A percentile compares a stretch with the other conserved stretches of the same genome.
Conservation (phyloP, 176 grass and related monocot genomes). For the Eleusine coracana region DNA sequence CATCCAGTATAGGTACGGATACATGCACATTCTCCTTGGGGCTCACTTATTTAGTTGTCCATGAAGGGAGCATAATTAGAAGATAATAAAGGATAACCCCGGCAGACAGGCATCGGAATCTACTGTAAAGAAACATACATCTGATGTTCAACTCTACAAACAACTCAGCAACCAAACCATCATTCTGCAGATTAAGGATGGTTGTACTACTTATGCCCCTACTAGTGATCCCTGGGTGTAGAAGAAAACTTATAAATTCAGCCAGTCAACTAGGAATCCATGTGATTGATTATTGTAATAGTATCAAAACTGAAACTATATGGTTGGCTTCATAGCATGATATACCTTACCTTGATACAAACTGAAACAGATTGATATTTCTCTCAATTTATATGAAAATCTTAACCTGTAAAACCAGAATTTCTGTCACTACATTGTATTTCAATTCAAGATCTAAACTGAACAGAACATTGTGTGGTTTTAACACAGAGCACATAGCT, state of each 20-base stretch:
- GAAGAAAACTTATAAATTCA: conserved; percentile 15
- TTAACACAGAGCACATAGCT: neutral
- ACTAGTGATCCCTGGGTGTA: neutral
- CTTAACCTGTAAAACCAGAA: conserved; percentile 43
- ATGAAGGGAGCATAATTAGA: conserved; percentile 26
- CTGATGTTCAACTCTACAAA: conserved; percentile 29
- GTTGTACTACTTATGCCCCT: neutral
- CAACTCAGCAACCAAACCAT: conserved; percentile 21
- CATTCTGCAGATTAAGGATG: conserved; percentile 30
- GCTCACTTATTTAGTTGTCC: conserved; percentile 15
- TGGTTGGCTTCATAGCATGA: neutral
- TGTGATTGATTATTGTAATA: conserved; percentile 23
- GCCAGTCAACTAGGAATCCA: conserved; percentile 27
- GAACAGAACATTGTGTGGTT: neutral
- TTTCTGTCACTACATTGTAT: neutral
- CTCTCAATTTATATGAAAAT: conserved; percentile 14
- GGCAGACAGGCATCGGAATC: neutral
- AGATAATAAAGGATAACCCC: conserved; percentile 19
- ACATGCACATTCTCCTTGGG: neutral
- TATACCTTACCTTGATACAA: conserved; percentile 33
- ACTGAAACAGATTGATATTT: conserved; percentile 14
- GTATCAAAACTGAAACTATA: conserved; percentile 18
- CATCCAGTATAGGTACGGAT: neutral
- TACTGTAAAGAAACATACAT: conserved; percentile 16
- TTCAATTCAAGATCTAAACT: conserved; percentile 3